Percentiles rank a stretch among this genome's conserved stretches.
phyloP scores from a whole-genome alignment of 75 land plant genomes.

The Larix kaempferi region DNA sequence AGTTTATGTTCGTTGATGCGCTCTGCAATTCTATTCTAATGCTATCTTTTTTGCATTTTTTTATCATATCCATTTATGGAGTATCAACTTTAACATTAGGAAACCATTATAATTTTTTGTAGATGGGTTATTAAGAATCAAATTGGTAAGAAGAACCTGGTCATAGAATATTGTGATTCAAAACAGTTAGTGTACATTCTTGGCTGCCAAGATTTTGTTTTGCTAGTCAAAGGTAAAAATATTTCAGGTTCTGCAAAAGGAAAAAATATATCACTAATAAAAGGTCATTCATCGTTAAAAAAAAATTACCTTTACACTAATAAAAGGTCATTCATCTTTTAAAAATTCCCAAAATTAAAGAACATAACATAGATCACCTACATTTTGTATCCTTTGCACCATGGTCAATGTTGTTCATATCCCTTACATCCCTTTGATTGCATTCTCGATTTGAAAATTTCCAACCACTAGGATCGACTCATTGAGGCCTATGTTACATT shows the following conservation, averaged over 20 bases:
- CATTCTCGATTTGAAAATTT: too few relatives aligned
- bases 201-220: conserved; percentile 93
- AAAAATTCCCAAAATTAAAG: too few relatives aligned
- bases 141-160: conserved; percentile 66
- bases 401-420: too few relatives aligned
- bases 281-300: too few relatives aligned
- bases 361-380: too few relatives aligned
- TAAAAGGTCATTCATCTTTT: too few relatives aligned
- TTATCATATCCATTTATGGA: background rate
- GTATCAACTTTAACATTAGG: background rate
- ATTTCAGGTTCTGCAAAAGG: background rate
- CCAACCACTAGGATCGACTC: too few relatives aligned
- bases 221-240: conserved; percentile 79
- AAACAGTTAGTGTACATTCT: conserved; percentile 88
- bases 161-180: conserved; percentile 81
- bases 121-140: conserved; percentile 92
- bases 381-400: too few relatives aligned
- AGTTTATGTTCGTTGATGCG: background rate
- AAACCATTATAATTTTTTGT: conserved; percentile 3
- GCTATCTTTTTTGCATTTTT: background rate
- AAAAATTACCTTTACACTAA: too few relatives aligned
- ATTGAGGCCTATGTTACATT: too few relatives aligned
- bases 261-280: too few relatives aligned
- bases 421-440: too few relatives aligned
- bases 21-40: background rate